Evolutionary conservation across 768 basidiomycete genomes (phyloP).

Genomic region (Chalciporus piperatus): DNA sequence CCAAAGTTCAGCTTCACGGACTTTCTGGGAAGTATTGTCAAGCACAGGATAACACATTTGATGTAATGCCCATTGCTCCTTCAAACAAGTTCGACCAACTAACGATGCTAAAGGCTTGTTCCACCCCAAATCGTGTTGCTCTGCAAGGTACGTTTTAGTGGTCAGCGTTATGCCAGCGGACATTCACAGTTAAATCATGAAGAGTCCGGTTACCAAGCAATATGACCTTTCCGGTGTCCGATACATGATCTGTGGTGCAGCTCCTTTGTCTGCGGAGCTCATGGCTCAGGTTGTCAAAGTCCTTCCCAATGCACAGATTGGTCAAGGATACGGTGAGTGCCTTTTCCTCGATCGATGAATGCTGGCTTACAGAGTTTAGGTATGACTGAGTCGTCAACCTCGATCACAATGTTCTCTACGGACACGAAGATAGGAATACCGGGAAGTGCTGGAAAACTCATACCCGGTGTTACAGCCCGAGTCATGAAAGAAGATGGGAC

Average conservation of each 20-base stretch:
- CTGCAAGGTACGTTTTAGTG: conserved; percentile 51
- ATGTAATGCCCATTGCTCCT: conserved; percentile 34
- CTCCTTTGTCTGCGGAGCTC: conserved; percentile 59
- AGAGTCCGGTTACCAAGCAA: conserved; percentile 41
- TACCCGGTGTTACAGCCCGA: conserved; percentile 55
- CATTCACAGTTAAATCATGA: no score
- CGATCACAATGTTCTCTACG: conserved; percentile 48
- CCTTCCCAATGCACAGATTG: conserved; percentile 58
- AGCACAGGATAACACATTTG: conserved; percentile 55
- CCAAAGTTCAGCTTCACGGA: conserved; percentile 60
- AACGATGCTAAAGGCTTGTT: conserved; percentile 43
- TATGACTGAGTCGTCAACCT: conserved; percentile 63
- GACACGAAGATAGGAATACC: conserved; percentile 47
- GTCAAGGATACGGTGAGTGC: conserved; percentile 58
- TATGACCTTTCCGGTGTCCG: conserved; percentile 53
- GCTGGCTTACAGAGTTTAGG: conserved; percentile 36
- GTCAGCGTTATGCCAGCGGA: no score
- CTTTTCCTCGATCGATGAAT: background rate
- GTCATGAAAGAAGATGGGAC: conserved; percentile 59
- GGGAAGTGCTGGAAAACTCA: conserved; percentile 46
- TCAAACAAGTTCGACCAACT: background rate
- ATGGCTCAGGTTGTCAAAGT: conserved; percentile 42
- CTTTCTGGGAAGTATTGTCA: conserved; percentile 60
- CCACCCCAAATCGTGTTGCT: conserved; percentile 65
- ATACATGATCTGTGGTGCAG: conserved; percentile 57